Base-by-base conservation (phyloP, 192 early-diverging fungal genomes). In the Linnemannia exigua region DNA sequence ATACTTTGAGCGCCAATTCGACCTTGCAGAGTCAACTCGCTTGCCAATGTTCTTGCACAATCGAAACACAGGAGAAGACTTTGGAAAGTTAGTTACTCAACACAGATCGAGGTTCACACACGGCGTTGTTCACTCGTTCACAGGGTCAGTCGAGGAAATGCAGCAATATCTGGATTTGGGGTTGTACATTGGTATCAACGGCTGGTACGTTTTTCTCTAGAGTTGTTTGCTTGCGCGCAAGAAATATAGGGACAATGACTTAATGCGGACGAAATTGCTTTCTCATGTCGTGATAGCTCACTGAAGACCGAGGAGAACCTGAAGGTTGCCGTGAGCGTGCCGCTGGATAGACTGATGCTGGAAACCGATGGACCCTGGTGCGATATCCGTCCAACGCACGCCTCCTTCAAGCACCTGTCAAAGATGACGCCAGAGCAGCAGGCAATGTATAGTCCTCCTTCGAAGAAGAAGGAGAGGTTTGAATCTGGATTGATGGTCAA, bases 311-410 rank as follows among this genome's bases (percentile, higher is more conserved):
- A 93, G 52, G 96, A 96, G 47, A 98, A 97, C 79, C 69, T 99
- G 16, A 90, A 93, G 4, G 94, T 95, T 0, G 92, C 94, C 3
- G 90, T 87, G 51, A 76, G 80, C 37, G 93, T 99, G 47, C 98
- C 98, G 15, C 50, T 92, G 67, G 95, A 98, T 51, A 88, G 89
- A 37, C 77, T 99, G 35, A 94, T 99, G 95, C 82, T 99, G 74
- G 98, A 99, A 84, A 99, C 98, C 6, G 97, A 98, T 90, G 95
- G 93, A 14, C 97, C 97, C 22, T 98, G 96, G 93, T 98, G 97
- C 83, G 97, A 97, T 76, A 95, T 97, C 75, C 88, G 95, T 37
- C 94, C 95, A 1, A 96, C 97, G 0, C 97, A 98, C 80, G 97
- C 96, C 20, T 95, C 96, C 6, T 87, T 89, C 88, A 84, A 83